Evolutionary conservation across 1,284 basidiomycete species (phyloP).

Genomic region (Coniophora puteana): DNA sequence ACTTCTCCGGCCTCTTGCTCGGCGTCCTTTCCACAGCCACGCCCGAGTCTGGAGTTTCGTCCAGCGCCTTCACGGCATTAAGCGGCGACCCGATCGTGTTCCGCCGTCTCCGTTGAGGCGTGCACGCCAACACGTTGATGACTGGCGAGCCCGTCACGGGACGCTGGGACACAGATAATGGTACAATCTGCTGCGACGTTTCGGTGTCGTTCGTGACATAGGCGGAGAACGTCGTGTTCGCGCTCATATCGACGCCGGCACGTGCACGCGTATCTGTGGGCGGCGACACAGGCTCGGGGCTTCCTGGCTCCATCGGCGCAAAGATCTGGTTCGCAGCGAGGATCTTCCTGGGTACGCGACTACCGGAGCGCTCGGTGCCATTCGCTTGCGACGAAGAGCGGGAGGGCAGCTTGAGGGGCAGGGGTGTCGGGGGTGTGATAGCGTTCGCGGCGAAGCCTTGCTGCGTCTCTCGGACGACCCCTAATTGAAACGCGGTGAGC

Average conservation of each 20-base stretch:
- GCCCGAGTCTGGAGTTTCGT: slow-evolving; percentile 14
- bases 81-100: slow-evolving; percentile 64
- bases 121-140: slow-evolving; percentile 31
- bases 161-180: slow-evolving; percentile 14
- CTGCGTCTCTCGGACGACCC: slow-evolving; percentile 72
- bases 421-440: slow-evolving; percentile 46
- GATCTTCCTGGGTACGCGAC: slow-evolving; percentile 54
- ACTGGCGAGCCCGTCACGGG: slow-evolving; percentile 13
- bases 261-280: slow-evolving; percentile 18
- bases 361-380: slow-evolving; percentile 34
- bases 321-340: slow-evolving; percentile 73
- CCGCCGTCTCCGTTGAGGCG: slow-evolving; percentile 53
- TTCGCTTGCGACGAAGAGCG: slow-evolving; percentile 42
- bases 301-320: slow-evolving; percentile 28
- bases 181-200: neutral
- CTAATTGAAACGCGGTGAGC: slow-evolving; percentile 31
- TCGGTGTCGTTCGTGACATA: neutral
- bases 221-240: neutral
- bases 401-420: slow-evolving; percentile 49
- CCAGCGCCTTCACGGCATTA: slow-evolving; percentile 33
- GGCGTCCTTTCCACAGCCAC: slow-evolving; percentile 43
- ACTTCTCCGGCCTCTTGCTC: slow-evolving; percentile 64
- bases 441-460: slow-evolving; percentile 58
- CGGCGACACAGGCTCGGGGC: slow-evolving; percentile 22
- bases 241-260: slow-evolving; percentile 13